Evolutionary conservation across 1,284 basidiomycete species (phyloP), one percentile per base, ranked within the genome.

Genomic region (Rhodotorula sp.): DNA sequence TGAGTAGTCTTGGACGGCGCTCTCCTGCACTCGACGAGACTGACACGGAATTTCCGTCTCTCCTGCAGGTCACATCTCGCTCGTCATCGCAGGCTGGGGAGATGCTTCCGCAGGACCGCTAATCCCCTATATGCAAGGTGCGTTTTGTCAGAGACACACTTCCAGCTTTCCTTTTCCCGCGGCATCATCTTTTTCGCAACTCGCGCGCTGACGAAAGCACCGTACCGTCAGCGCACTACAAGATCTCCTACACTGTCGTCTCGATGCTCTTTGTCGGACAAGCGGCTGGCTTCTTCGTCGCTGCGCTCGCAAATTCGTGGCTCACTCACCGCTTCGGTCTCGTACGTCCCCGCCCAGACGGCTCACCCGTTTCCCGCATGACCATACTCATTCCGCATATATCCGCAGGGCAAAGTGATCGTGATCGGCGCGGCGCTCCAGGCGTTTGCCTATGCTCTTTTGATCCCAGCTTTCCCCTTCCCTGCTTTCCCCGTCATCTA

Each of bases 381-480:
- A 0, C 14, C 18, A 39, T 5, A 12, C 5, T 23, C 3, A 6
- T n/a, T 5, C 16, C 58, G 39, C 5, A 20, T 20, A 4, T 23
- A 3, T 1, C 10, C 5, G 6, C 54, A 72, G 69, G 75, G 75
- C 16, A 77, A 75, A 52, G 62, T 65, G n/a, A 75, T 77, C 54
- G 63, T 64, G 5, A 15, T 66, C 15, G 75, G 75, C 18, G 65
- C 68, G 0, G 31, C 67, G 2, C 46, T 73, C n/a, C 75, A 77
- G 61, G 65, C 66, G 0, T 15, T 54, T 14, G 75, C 71, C 14
- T 75, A 73, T 59, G 43, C 70, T 5, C 43, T 77, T 16, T 60
- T 77, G 23, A 68, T 77, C 46, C 71, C 75, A 4, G 75, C 61
- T 0, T 71, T 77, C 52, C 67, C 75, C 0, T 77, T 77, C 47